Evolutionary conservation across 129 eudicot species (phyloP).

Genomic region (Chrysanthemum lavandulifolium): DNA sequence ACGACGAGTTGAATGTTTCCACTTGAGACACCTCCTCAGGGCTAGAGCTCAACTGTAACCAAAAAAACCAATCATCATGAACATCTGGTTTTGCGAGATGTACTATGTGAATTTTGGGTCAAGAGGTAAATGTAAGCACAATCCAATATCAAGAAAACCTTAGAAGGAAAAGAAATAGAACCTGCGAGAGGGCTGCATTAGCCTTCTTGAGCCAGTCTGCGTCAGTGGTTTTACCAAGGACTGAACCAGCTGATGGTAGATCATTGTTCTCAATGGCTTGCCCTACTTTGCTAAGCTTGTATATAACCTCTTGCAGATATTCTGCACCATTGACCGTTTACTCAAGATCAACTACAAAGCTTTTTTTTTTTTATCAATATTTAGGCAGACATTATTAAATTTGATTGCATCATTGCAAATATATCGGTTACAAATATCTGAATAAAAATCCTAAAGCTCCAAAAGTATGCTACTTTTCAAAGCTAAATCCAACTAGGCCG

Average conservation of each 20-base stretch:
- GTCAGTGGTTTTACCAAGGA: slow-evolving; percentile 71
- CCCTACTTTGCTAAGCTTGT: slow-evolving; percentile 86
- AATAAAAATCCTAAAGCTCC: not conserved
- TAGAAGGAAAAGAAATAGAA: slow-evolving; percentile 18
- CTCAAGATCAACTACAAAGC: not conserved
- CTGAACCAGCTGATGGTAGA: slow-evolving; percentile 71
- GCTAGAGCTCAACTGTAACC: slow-evolving; percentile 70
- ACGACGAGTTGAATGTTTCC: slow-evolving; percentile 61
- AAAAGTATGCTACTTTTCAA: not conserved
- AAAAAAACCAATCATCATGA: slow-evolving; percentile 12
- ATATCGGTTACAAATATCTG: not conserved
- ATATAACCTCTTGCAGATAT: slow-evolving; percentile 84
- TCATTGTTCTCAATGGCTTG: slow-evolving; percentile 94
- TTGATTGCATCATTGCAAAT: not conserved
- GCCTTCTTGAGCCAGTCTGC: slow-evolving; percentile 82
- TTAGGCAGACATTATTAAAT: not conserved
- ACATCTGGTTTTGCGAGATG: not conserved
- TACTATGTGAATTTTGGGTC: not conserved
- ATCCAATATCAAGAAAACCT: no score
- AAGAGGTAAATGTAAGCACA: not conserved
- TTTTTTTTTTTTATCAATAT: not conserved
- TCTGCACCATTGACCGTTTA: slow-evolving; percentile 32
- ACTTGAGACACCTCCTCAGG: slow-evolving; percentile 76
- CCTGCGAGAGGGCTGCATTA: slow-evolving; percentile 84
- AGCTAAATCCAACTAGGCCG: not conserved